Evolutionary conservation across 208 protist genomes (phyloP).

Genomic region (Wallacemonas sp.): DNA sequence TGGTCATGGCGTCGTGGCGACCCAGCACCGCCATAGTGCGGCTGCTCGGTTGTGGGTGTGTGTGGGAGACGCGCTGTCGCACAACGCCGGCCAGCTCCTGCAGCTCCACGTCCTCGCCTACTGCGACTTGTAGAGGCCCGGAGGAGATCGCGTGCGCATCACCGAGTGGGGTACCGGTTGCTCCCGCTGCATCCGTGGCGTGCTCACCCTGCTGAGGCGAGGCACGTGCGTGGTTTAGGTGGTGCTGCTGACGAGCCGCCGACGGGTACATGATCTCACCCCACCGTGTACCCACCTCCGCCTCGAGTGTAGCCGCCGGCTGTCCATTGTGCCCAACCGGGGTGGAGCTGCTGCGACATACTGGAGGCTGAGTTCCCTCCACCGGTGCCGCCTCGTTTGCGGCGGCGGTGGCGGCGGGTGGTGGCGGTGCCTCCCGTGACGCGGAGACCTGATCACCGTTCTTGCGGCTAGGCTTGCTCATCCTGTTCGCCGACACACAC

Average conservation of each 20-base stretch:
- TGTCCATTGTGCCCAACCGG: background rate
- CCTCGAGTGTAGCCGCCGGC: background rate
- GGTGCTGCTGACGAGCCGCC: background rate
- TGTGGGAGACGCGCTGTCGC: background rate
- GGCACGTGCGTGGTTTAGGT: no score
- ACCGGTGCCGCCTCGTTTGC: background rate
- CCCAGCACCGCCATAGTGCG: background rate
- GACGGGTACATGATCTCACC: conserved; percentile 9
- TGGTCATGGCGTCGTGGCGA: background rate
- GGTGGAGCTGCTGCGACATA: background rate
- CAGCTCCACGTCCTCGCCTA: conserved; percentile 36
- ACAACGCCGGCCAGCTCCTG: conserved; percentile 26
- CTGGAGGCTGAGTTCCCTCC: no score
- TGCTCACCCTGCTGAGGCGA: no score
- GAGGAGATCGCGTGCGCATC: background rate
- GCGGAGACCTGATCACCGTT: background rate
- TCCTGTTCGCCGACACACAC: no score
- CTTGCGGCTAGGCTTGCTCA: no score
- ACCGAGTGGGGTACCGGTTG: background rate
- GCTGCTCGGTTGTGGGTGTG: background rate
- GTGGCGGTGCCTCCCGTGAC: no score
- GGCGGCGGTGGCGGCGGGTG: background rate
- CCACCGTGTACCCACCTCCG: background rate
- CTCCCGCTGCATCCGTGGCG: no score
- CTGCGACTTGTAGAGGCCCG: conserved; percentile 17